Percentiles rank a stretch among this genome's conserved stretches.
Evolutionary conservation across 164 flowering plant genomes (phyloP).

Genomic region (Echeveria elegans): DNA sequence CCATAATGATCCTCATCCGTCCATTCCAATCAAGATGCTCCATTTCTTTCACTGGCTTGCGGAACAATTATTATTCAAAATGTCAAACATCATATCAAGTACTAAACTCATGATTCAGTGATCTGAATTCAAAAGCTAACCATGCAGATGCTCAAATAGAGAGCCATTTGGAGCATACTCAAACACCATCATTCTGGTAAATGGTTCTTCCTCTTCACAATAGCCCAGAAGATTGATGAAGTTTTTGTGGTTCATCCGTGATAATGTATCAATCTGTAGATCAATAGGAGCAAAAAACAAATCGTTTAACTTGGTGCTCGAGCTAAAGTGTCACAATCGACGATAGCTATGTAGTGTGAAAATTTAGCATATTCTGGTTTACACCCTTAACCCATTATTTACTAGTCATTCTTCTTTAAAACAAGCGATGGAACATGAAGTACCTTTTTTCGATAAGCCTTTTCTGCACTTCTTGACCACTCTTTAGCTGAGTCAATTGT

Average conservation of each 20-base stretch:
- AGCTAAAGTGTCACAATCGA: not conserved
- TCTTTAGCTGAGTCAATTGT: constrained; percentile 38
- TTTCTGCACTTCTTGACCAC: constrained; percentile 56
- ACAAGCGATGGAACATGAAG: no score
- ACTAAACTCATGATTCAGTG: not conserved
- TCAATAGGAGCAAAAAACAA: not conserved
- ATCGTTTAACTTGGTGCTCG: not conserved
- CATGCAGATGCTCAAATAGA: not conserved
- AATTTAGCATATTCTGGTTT: no score
- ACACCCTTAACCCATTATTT: no score
- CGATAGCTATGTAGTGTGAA: no score
- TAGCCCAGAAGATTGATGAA: not conserved
- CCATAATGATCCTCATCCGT: not conserved
- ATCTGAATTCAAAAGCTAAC: not conserved
- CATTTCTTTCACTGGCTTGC: not conserved
- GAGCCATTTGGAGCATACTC: not conserved
- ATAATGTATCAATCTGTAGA: not conserved
- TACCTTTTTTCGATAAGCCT: constrained; percentile 61
- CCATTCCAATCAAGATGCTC: not conserved
- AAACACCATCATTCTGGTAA: not conserved
- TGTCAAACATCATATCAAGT: not conserved
- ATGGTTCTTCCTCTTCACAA: not conserved
- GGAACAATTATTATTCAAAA: no score
- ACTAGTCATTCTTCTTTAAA: no score
- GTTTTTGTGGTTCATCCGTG: not conserved